phyloP scores from a whole-genome alignment of 2,329 filamentous ascomycete species.

The Arthrobotrys megalospora region DNA sequence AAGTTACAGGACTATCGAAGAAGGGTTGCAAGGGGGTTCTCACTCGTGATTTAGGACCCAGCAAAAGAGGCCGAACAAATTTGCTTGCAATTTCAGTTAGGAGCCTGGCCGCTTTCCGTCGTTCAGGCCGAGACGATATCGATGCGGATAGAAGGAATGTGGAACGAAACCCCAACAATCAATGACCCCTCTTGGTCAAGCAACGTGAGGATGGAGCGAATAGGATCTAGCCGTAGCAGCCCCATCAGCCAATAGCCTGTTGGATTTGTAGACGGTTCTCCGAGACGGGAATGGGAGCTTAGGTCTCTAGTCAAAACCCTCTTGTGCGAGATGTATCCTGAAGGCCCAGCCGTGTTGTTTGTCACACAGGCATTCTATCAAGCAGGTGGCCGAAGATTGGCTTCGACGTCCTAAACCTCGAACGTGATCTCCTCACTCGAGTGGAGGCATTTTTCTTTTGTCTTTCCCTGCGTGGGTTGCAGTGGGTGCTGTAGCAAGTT shows the following conservation, averaged over 20 bases:
- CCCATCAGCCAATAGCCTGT: conserved; percentile 44
- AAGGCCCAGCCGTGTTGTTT: conserved; percentile 48
- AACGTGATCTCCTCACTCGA: conserved; percentile 59
- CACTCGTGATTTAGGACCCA: conserved; percentile 44
- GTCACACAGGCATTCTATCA: conserved; percentile 53
- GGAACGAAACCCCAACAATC: conserved; percentile 57
- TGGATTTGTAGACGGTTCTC: conserved; percentile 12
- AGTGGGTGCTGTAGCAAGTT: conserved; percentile 12
- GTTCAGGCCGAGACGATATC: conserved; percentile 53
- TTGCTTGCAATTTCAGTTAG: conserved; percentile 59
- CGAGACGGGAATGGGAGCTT: conserved; percentile 22
- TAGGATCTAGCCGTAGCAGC: conserved; percentile 47
- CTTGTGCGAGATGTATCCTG: conserved; percentile 27
- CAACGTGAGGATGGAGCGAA: conserved; percentile 25
- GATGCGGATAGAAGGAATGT: conserved; percentile 59
- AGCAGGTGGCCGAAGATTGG: conserved; percentile 50
- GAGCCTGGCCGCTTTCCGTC: conserved; percentile 52
- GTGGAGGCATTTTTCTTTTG: conserved; percentile 57
- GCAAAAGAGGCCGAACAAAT: conserved; percentile 46
- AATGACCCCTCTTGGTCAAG: conserved; percentile 45
- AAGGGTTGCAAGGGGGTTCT: conserved; percentile 39
- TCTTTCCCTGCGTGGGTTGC: conserved; percentile 8
- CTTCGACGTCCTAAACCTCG: conserved; percentile 37
- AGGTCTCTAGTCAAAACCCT: conserved; percentile 38
- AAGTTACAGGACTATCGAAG: conserved; percentile 18